These are phyloP conservation scores for Metschnikowia gelsemii DNA, from an alignment of 805 yeast species.

Conservation along the genomic window DNA sequence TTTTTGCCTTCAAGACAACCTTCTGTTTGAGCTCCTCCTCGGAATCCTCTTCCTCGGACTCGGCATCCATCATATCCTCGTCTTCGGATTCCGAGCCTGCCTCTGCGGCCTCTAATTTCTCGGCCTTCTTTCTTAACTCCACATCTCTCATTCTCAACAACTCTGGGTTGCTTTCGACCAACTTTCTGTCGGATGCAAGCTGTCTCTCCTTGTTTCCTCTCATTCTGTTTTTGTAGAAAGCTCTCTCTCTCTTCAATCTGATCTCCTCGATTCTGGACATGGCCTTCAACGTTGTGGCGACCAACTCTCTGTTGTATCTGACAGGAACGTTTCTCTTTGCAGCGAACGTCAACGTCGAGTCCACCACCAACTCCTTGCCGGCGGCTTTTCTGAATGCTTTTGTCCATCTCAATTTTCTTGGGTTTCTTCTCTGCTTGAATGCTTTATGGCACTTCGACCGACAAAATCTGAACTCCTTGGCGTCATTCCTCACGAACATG, in stretches of 20 bases:
- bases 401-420: slow-evolving; percentile 97
- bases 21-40: slow-evolving; percentile 50
- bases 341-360: slow-evolving; percentile 92
- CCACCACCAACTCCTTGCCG: slow-evolving; percentile 97
- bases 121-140: slow-evolving; percentile 74
- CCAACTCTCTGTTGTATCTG: slow-evolving; percentile 94
- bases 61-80: slow-evolving; percentile 42
- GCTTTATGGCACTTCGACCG: slow-evolving; percentile 97
- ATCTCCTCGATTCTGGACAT: slow-evolving; percentile 96
- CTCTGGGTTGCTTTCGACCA: slow-evolving; percentile 87
- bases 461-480: slow-evolving; percentile 95
- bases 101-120: slow-evolving; percentile 52
- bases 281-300: slow-evolving; percentile 88
- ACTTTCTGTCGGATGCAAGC: slow-evolving; percentile 79
- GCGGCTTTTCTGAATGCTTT: slow-evolving; percentile 99
- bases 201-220: slow-evolving; percentile 90
- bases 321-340: slow-evolving; percentile 98
- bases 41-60: slow-evolving; percentile 44
- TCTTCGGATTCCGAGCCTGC: slow-evolving; percentile 34
- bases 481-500: slow-evolving; percentile 96
- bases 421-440: slow-evolving; percentile 97
- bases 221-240: slow-evolving; percentile 99
- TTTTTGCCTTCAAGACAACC: slow-evolving; percentile 65
- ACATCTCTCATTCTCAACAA: slow-evolving; percentile 90
- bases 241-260: slow-evolving; percentile 93